Conservation (phyloP, 345 rosid genomes). For the Brassica cretica region DNA sequence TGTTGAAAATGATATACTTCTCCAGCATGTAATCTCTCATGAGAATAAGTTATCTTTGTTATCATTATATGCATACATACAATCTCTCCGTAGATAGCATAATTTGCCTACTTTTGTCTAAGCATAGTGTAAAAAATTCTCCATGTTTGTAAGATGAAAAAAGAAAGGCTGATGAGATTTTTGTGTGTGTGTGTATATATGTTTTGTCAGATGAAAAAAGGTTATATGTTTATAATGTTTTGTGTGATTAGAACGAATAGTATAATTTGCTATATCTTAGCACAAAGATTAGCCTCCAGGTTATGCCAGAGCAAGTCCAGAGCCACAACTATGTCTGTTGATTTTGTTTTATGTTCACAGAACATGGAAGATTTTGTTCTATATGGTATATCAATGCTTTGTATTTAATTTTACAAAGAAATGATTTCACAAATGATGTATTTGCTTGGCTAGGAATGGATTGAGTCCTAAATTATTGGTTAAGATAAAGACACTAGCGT, state of each 20-base stretch:
- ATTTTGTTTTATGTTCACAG: background rate
- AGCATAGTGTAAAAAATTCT: conserved; percentile 26
- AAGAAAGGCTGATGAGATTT: conserved; percentile 37
- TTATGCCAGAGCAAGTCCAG: background rate
- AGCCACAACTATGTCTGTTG: background rate
- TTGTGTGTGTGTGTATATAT: conserved; percentile 18
- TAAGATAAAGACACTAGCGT: background rate
- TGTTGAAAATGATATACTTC: conserved; percentile 4
- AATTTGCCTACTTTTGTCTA: conserved; percentile 11
- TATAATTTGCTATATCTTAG: background rate
- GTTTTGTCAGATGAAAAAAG: background rate
- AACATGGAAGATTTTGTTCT: background rate
- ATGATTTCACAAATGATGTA: background rate
- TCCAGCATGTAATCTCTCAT: conserved; percentile 14
- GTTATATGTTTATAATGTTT: conserved; percentile 16
- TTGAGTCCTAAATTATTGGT: background rate
- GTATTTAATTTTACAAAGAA: background rate
- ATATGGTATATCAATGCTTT: background rate
- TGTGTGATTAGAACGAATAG: conserved; percentile 11
- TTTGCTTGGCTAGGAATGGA: background rate
- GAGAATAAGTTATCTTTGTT: conserved; percentile 1
- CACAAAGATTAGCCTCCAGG: conserved; percentile 13
- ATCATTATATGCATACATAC: conserved; percentile 25
- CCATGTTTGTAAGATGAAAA: conserved; percentile 18
- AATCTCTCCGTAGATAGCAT: conserved; percentile 25